These are phyloP conservation scores for Xylaria sp. DNA, from an alignment of 2,329 filamentous ascomycete species.

Conservation along the genomic window DNA sequence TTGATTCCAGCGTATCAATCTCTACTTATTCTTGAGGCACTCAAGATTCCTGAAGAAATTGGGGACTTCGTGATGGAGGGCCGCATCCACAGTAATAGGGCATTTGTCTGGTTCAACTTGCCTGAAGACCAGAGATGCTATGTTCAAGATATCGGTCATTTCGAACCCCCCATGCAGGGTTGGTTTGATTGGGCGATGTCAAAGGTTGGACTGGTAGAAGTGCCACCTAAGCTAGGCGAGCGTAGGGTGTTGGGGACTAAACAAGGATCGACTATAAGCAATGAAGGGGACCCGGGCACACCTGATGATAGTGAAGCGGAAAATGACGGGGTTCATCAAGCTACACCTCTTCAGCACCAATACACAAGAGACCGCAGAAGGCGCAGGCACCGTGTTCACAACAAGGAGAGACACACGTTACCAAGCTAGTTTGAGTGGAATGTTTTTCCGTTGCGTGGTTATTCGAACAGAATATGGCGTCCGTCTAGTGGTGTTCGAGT, in stretches of 20 bases:
- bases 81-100: conserved; percentile 53
- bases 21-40: conserved; percentile 52
- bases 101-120: conserved; percentile 54
- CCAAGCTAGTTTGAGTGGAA: too few relatives aligned
- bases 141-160: conserved; percentile 50
- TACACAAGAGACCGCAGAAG: not conserved
- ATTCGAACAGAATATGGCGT: too few relatives aligned
- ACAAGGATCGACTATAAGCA: conserved; percentile 19
- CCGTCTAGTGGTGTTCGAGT: too few relatives aligned
- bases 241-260: conserved; percentile 46
- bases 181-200: conserved; percentile 44
- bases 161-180: conserved; percentile 46
- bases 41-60: conserved; percentile 52
- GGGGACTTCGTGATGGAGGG: conserved; percentile 54
- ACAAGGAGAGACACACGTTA: not conserved
- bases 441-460: too few relatives aligned
- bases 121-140: conserved; percentile 51
- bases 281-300: not conserved
- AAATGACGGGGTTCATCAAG: not conserved
- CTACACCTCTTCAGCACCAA: conserved; percentile 16
- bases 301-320: conserved; percentile 16
- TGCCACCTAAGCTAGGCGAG: conserved; percentile 37
- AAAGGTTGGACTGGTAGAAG: conserved; percentile 44
- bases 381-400: not conserved
- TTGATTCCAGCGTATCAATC: conserved; percentile 55